A percentile compares a stretch with the other conserved stretches of the same genome.
phyloP scores from a whole-genome alignment of 2,329 filamentous ascomycete genomes.

The Teratosphaeriaceae sp. region DNA sequence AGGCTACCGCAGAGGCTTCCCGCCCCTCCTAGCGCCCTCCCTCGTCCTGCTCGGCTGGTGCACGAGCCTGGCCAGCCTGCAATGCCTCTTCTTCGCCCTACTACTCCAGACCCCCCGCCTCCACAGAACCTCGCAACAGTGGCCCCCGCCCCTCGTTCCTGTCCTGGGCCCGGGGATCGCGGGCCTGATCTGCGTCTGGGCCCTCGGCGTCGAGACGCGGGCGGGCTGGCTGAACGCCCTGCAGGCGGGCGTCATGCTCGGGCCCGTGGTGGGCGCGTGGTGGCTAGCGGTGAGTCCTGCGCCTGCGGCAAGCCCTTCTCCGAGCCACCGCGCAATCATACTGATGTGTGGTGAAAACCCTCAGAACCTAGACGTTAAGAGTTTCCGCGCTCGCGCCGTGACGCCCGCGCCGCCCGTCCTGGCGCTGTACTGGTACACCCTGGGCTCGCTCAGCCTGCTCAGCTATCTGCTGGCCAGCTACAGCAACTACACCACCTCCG shows the following conservation, averaged over 20 bases:
- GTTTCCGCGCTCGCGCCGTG: neutral
- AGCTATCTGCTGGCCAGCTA: neutral
- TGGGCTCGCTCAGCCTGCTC: constrained; percentile 1
- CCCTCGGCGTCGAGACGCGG: neutral
- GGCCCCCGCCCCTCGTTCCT: neutral
- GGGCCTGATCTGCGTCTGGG: neutral
- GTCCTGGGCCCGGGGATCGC: neutral
- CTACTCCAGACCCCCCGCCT: constrained; percentile 8
- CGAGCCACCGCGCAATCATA: no score
- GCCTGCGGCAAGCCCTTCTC: neutral
- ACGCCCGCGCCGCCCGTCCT: neutral
- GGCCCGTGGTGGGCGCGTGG: neutral
- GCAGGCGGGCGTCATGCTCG: neutral
- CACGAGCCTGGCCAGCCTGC: constrained; percentile 11
- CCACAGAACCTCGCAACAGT: no score
- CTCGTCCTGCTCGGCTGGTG: constrained; percentile 13
- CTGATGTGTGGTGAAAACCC: no score
- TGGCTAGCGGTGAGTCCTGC: neutral
- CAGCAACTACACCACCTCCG: neutral
- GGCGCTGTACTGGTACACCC: neutral
- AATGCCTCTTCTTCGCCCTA: constrained; percentile 14
- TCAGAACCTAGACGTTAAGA: no score
- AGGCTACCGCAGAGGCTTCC: constrained; percentile 7
- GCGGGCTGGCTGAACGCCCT: neutral
- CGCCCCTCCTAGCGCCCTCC: neutral